These are phyloP conservation scores for Diplodia intermedia DNA, from an alignment of 2,329 filamentous ascomycete species.

Conservation along the genomic window DNA sequence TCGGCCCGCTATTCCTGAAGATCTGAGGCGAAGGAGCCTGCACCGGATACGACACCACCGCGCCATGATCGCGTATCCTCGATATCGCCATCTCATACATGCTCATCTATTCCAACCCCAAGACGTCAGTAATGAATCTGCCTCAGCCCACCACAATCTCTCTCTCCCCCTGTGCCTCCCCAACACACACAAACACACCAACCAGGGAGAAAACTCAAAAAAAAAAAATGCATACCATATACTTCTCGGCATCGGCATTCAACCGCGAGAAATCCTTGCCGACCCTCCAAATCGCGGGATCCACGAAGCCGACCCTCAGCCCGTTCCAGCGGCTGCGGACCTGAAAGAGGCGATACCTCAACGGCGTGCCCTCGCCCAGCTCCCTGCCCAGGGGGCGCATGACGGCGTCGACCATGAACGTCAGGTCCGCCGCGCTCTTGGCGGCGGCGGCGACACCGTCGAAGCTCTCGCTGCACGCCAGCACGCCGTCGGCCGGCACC, in stretches of 20 bases:
- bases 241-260: slow-evolving; percentile 47
- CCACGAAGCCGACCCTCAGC: slow-evolving; percentile 46
- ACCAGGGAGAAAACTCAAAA: not conserved
- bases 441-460: slow-evolving; percentile 47
- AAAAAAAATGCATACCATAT: slow-evolving; percentile 42
- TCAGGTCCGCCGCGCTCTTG: slow-evolving; percentile 47
- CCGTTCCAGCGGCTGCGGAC: slow-evolving; percentile 44
- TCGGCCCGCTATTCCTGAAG: slow-evolving; percentile 41
- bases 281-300: slow-evolving; percentile 46
- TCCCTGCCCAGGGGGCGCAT: slow-evolving; percentile 41
- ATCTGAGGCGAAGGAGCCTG: slow-evolving; percentile 42
- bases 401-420: slow-evolving; percentile 44
- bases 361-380: slow-evolving; percentile 38
- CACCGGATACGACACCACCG: slow-evolving; percentile 46
- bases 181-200: not conserved
- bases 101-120: slow-evolving; percentile 39
- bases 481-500: slow-evolving; percentile 47
- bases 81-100: slow-evolving; percentile 48
- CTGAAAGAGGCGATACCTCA: slow-evolving; percentile 40
- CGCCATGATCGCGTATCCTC: slow-evolving; percentile 47
- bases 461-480: slow-evolving; percentile 45
- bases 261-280: slow-evolving; percentile 46
- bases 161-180: no score
- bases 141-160: not conserved
- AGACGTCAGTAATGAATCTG: slow-evolving; percentile 19